These are phyloP conservation scores for Phylloporus scabripes DNA, from an alignment of 768 basidiomycete genomes.

Conservation along the genomic window DNA sequence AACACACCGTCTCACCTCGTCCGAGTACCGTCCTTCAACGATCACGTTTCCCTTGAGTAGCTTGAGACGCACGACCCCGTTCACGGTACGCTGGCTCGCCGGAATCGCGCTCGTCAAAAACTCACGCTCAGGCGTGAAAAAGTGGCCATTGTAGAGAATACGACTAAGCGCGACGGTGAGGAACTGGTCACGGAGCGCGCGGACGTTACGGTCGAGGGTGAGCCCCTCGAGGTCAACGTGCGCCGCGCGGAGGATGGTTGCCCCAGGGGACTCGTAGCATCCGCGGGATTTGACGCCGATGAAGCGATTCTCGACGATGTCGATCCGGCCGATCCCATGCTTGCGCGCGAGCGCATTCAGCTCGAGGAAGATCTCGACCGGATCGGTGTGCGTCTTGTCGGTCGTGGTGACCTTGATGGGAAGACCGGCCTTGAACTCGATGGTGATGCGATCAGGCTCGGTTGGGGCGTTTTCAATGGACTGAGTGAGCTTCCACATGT, in stretches of 20 bases:
- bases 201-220: constrained; percentile 96
- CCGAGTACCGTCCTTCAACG: constrained; percentile 85
- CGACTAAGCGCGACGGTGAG: constrained; percentile 83
- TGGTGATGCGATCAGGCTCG: constrained; percentile 69
- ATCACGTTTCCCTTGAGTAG: constrained; percentile 96
- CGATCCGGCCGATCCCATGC: constrained; percentile 95
- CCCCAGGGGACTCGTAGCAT: constrained; percentile 98
- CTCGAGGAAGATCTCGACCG: constrained; percentile 88
- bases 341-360: constrained; percentile 91
- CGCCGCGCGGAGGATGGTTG: constrained; percentile 90
- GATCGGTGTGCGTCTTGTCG: constrained; percentile 74
- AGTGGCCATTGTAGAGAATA: constrained; percentile 97
- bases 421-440: constrained; percentile 84
- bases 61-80: constrained; percentile 85
- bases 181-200: constrained; percentile 91
- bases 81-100: constrained; percentile 93
- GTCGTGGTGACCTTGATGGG: constrained; percentile 71
- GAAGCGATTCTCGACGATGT: constrained; percentile 99
- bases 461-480: constrained; percentile 78
- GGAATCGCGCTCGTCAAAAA: constrained; percentile 89
- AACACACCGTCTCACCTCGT: constrained; percentile 48
- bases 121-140: constrained; percentile 99
- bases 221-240: constrained; percentile 97
- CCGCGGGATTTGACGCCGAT: constrained; percentile 99
- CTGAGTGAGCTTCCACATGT: constrained; percentile 99